These are phyloP conservation scores for Buddleja alternifolia DNA, from an alignment of 257 asterid genomes.

Conservation along the genomic window DNA sequence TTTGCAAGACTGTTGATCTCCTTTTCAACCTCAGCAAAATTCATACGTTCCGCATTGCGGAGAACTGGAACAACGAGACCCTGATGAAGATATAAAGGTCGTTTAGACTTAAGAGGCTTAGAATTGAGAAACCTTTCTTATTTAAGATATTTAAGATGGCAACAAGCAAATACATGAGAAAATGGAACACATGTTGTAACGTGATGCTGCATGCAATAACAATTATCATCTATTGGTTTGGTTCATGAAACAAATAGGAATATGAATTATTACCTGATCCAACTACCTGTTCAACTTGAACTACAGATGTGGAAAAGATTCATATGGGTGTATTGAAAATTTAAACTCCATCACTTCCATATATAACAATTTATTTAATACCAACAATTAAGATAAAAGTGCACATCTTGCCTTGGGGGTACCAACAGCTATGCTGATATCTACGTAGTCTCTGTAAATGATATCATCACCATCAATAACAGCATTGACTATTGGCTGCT, in stretches of 20 bases:
- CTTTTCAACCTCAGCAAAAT: slow-evolving; percentile 96
- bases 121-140: not conserved
- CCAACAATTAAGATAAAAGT: slow-evolving; percentile 19
- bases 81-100: slow-evolving; percentile 43
- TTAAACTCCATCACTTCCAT: not conserved
- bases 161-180: not conserved
- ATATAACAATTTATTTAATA: slow-evolving; percentile 15
- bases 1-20: slow-evolving; percentile 85
- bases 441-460: slow-evolving; percentile 87
- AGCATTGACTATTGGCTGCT: slow-evolving; percentile 92
- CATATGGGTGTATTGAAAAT: not conserved
- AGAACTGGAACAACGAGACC: slow-evolving; percentile 98
- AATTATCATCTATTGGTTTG: not conserved
- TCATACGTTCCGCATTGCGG: slow-evolving; percentile 84
- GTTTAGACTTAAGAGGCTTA: slow-evolving; percentile 11
- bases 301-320: not conserved
- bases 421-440: slow-evolving; percentile 98
- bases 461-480: slow-evolving; percentile 99
- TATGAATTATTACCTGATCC: slow-evolving; percentile 9
- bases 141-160: not conserved
- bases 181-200: not conserved
- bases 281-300: slow-evolving; percentile 16
- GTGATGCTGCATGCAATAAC: not conserved
- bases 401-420: slow-evolving; percentile 79
- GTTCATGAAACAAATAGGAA: slow-evolving; percentile 7